Evolutionary conservation across 2,329 filamentous ascomycete genomes (phyloP).

Genomic region (Cercospora sojina): DNA sequence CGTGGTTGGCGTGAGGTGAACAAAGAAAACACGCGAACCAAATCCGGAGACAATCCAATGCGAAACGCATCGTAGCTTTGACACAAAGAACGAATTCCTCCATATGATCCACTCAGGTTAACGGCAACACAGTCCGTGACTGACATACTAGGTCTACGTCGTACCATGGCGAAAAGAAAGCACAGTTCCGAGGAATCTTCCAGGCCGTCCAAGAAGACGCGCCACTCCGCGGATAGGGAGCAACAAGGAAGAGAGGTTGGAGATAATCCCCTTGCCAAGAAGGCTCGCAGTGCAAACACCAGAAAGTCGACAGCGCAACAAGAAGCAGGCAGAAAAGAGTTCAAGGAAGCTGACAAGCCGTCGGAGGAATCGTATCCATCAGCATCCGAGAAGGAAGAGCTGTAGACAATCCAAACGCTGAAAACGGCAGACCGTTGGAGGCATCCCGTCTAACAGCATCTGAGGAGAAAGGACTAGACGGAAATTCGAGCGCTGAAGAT

Average conservation of each 20-base stretch:
- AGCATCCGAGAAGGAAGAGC: background rate
- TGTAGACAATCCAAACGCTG: too few relatives aligned
- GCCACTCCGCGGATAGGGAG: background rate
- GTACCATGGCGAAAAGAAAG: background rate
- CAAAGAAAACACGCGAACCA: background rate
- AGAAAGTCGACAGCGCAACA: background rate
- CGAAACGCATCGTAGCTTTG: background rate
- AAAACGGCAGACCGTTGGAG: too few relatives aligned
- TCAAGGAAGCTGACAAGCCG: background rate
- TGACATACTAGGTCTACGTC: background rate
- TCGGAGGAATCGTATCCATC: background rate
- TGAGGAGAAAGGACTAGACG: background rate
- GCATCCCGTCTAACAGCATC: background rate
- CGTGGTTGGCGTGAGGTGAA: background rate
- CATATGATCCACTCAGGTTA: background rate
- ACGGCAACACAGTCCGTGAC: background rate
- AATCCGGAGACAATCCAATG: background rate
- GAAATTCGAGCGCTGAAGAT: background rate
- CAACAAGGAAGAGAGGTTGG: background rate
- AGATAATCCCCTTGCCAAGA: background rate
- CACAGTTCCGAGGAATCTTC: background rate
- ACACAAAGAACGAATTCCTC: background rate
- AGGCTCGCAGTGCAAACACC: background rate
- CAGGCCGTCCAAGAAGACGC: background rate
- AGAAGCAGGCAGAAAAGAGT: background rate